Evolutionary conservation across 106 monocot genomes (phyloP), one percentile per base, ranked within the genome.

Genomic region (Dioscorea alata): DNA sequence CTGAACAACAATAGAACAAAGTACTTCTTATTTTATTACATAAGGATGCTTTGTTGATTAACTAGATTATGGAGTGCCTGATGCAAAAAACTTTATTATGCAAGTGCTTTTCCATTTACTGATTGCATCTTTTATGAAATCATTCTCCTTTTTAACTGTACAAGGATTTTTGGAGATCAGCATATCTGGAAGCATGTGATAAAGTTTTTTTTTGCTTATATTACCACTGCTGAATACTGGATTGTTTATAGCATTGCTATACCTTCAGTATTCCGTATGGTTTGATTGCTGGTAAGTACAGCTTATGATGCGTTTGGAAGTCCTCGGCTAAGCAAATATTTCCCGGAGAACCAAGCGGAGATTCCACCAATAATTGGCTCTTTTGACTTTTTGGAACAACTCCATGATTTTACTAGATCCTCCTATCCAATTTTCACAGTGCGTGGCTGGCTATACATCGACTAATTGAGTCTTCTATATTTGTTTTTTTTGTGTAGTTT

Each of bases 191-290:
- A 62, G 23, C 66, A 50, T 49, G 66, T 2, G 21, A 31, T 19
- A 66, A 66, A n/a, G 23, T 66, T 66, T 49, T 66, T 49, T 66
- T 66, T 66, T 66, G 66, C 50, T 66, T 13, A 66, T 66, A 66
- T 66, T 49, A 50, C 66, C 6, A 66, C 23, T 66, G 13, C 49
- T 66, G 21, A 13, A 8, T 66, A 66, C 23, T 66, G 34, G 66
- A 48, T 66, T 18, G 49, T 66, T 66, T 7, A 66, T 66, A 66
- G 24, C 24, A 49, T 65, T 65, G 18, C 21, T 65, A 48, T 65
- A 65, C 48, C 65, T 65, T 65, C 33, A 13, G 9, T 65, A 65
- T 48, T 65, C 65, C 48, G 34, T 49, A 33, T 23, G 14, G 35
- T 24, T 65, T 65, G 32, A 35, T 34, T 48, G 0, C 2, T 65